Evolutionary conservation across 495 filamentous ascomycete species (phyloP), one percentile per base, ranked within the genome.

Genomic region (Xylaria grammica): DNA sequence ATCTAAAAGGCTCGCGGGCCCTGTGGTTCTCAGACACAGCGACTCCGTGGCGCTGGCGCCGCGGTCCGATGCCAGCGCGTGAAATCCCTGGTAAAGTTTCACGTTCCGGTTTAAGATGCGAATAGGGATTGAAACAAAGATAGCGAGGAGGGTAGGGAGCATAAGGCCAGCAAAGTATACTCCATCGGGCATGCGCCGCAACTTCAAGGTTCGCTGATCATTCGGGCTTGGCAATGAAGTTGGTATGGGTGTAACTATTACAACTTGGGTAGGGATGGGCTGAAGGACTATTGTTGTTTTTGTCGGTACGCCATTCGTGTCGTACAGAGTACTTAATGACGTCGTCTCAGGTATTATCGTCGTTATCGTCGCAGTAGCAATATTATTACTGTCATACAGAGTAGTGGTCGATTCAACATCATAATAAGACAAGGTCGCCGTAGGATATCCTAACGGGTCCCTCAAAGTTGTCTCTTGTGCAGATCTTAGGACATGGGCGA

Each of bases 51-150:
- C 72, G 11, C 54, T 32, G 0, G 69, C 68, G 13, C 72, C 74
- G 15, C 17, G 49, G 1, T 66, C 38, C 1, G 69, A 65, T n/a
- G 69, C 52, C 22, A 75, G 58, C 1, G 72, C 70, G 38, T 72
- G 70, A 53, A 76, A 78, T 17, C 72, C 73, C 24, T 78, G 74
- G 36, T 75, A 72, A 32, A 76, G 69, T 54, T 69, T 74, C 17
- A 68, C 72, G 24, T 65, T 71, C 49, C 68, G 69, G 51, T 76
- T 70, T 38, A 77, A 45, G 19, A 75, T 65, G 36, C 66, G 65
- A 9, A 74, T 65, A 8, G 71, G 68, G 32, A 76, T 58, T 11
- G 70, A 72, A 1, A 76, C 42, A 1, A 65, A 6, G 34, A 74
- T 68, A 3, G 74, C 72, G 8, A 75, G 59, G n/a, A 76, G 46